A percentile compares a stretch with the other conserved stretches of the same genome.
Evolutionary conservation across 2,329 filamentous ascomycete genomes (phyloP).

Genomic region (Bipolaris victoriae): DNA sequence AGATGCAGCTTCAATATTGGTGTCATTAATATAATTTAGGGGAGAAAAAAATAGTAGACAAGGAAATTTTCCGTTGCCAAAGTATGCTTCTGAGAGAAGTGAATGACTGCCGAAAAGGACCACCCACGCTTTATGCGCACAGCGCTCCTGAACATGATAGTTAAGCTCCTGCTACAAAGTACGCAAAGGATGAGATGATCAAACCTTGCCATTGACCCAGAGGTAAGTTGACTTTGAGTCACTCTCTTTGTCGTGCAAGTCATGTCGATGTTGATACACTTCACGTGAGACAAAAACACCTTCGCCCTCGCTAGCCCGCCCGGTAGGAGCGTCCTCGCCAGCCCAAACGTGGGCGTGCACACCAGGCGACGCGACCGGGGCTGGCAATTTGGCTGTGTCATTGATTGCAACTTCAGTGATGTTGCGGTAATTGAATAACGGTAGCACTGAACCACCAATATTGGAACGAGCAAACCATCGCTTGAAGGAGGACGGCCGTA

Average conservation of each 20-base stretch:
- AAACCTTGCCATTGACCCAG: not conserved
- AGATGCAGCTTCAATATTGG: too few relatives aligned
- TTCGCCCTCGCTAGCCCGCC: conserved; percentile 4
- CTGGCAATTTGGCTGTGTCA: not conserved
- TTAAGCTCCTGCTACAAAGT: not conserved
- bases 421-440: conserved; percentile 22
- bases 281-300: conserved; percentile 39
- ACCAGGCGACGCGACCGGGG: conserved; percentile 9
- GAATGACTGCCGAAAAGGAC: not conserved
- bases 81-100: not conserved
- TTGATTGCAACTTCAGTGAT: conserved; percentile 4
- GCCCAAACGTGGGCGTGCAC: conserved; percentile 37
- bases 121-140: not conserved
- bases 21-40: not conserved
- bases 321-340: conserved; percentile 10
- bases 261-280: conserved; percentile 26
- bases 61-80: not conserved
- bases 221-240: conserved; percentile 8
- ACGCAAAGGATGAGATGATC: not conserved
- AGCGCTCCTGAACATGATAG: not conserved
- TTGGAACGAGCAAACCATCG: conserved; percentile 25
- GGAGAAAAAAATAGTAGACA: not conserved
- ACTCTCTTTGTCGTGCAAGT: conserved; percentile 11
- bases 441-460: conserved; percentile 21
- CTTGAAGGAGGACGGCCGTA: conserved; percentile 23